Conservation (phyloP, 768 basidiomycete genomes). For the Hypholoma fasciculare region DNA sequence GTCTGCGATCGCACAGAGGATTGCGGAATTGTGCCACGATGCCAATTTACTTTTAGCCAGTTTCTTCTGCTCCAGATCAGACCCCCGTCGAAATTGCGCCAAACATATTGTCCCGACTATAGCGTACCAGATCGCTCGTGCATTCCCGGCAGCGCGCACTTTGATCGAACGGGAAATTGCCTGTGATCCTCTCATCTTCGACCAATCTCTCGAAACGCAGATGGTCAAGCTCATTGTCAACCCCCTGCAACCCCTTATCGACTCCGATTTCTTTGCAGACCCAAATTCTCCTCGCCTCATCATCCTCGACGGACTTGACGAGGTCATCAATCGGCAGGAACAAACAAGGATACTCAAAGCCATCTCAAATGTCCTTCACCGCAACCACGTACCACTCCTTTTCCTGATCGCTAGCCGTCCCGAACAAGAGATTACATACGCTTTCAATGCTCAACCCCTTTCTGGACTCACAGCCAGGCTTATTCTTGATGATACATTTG, state of each 20-base stretch:
- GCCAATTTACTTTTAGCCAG: background rate
- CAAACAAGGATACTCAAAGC: background rate
- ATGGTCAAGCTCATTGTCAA: background rate
- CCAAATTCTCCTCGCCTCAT: background rate
- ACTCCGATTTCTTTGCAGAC: background rate
- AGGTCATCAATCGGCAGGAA: slow-evolving; percentile 10
- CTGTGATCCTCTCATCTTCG: slow-evolving; percentile 6
- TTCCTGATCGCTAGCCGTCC: slow-evolving; percentile 13
- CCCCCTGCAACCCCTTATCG: background rate
- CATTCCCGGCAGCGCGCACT: background rate
- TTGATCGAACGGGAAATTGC: background rate
- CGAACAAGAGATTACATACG: slow-evolving; percentile 7
- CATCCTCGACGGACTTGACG: slow-evolving; percentile 22
- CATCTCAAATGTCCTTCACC: background rate
- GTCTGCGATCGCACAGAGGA: slow-evolving; percentile 10
- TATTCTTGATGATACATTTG: background rate
- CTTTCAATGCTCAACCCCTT: background rate
- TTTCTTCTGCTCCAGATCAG: slow-evolving; percentile 9
- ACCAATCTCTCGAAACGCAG: slow-evolving; percentile 5
- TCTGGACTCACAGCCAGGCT: background rate
- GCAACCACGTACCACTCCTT: background rate
- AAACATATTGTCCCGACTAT: slow-evolving; percentile 2
- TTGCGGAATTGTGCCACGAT: background rate
- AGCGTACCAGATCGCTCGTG: background rate
- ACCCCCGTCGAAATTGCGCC: background rate